phyloP scores from a whole-genome alignment of 2,329 filamentous ascomycete genomes.

The Paraconiothyrium brasiliense region DNA sequence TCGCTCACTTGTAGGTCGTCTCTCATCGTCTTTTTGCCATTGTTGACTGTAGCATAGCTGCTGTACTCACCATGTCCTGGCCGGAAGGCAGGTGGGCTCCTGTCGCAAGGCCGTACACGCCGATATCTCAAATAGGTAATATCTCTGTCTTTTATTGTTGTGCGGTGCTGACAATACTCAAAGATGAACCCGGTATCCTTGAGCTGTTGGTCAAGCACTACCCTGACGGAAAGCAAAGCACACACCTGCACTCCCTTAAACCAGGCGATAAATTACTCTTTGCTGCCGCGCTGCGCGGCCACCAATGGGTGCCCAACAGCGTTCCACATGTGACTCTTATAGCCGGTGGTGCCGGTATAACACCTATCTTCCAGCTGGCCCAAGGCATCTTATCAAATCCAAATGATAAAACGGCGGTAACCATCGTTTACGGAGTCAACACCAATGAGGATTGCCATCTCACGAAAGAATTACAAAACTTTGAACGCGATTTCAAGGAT shows the following conservation, averaged over 20 bases:
- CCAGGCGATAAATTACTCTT: constrained; percentile 71
- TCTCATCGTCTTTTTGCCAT: constrained; percentile 64
- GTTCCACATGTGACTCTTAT: constrained; percentile 69
- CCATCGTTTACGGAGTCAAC: constrained; percentile 73
- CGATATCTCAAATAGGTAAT: constrained; percentile 58
- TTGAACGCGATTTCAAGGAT: constrained; percentile 61
- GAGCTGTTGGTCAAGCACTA: constrained; percentile 76
- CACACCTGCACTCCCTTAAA: constrained; percentile 70
- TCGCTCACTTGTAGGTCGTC: constrained; percentile 71
- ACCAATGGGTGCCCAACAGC: constrained; percentile 59
- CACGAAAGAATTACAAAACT: constrained; percentile 63
- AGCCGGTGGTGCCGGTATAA: constrained; percentile 77
- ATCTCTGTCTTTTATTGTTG: no score
- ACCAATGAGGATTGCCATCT: constrained; percentile 70
- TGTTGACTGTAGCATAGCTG: constrained; percentile 59
- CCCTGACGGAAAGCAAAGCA: constrained; percentile 70
- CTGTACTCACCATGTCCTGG: constrained; percentile 69
- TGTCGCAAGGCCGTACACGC: constrained; percentile 72
- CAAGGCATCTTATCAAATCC: constrained; percentile 70
- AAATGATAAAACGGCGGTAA: constrained; percentile 69
- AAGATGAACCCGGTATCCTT: constrained; percentile 65
- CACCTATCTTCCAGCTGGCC: constrained; percentile 72
- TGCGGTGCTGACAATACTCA: background rate
- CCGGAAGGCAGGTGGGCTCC: constrained; percentile 67
- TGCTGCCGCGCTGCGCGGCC: constrained; percentile 63